Conservation (phyloP, 176 grass and related monocot genomes). For the bread wheat (Triticum aestivum) region IWGSC_CS_RefSeq_v2.1 NC_057805.1:508369201-508369700, state of each 20-base stretch:
- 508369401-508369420: not conserved
- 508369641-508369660: too few relatives aligned
- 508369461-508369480: too few relatives aligned
- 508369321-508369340: conserved; percentile 76
- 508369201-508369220: conserved; percentile 74
- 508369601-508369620: too few relatives aligned
- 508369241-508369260: conserved; percentile 67
- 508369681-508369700: too few relatives aligned
- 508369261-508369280: conserved; percentile 97
- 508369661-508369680: too few relatives aligned
- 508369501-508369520: too few relatives aligned
- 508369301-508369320: conserved; percentile 72
- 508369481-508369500: too few relatives aligned
- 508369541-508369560: too few relatives aligned
- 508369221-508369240: conserved; percentile 52
- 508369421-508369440: not conserved
- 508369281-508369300: conserved; percentile 90
- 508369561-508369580: too few relatives aligned
- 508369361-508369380: conserved; percentile 54
- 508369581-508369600: too few relatives aligned
- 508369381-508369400: not conserved
- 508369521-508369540: too few relatives aligned
- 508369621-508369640: too few relatives aligned
- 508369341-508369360: conserved; percentile 94
- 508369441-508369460: conserved; percentile 10